A percentile compares a stretch with the other conserved stretches of the same genome.
Conservation (phyloP, 1,284 basidiomycete genomes). For the Irpex lacteus region DNA sequence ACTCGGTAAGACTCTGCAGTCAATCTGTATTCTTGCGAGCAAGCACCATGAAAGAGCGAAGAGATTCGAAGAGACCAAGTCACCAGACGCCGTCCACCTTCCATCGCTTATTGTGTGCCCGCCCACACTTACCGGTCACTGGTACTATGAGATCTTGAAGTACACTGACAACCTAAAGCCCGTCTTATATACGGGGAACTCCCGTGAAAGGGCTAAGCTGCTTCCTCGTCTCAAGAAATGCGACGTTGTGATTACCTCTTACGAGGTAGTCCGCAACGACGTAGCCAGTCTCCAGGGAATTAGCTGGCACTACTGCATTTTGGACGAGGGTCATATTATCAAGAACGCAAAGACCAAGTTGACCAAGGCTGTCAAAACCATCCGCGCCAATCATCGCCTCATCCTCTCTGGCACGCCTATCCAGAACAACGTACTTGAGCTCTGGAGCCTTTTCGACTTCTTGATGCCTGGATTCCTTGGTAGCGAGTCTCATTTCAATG, state of each 20-base stretch:
- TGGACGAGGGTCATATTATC: constrained; percentile 99
- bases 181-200: constrained; percentile 88
- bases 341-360: constrained; percentile 99
- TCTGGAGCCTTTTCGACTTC: constrained; percentile 99
- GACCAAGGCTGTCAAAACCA: constrained; percentile 92
- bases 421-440: constrained; percentile 97
- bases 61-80: constrained; percentile 64
- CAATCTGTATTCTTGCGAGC: constrained; percentile 95
- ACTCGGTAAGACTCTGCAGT: constrained; percentile 96
- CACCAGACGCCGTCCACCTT: constrained; percentile 81
- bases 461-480: constrained; percentile 99
- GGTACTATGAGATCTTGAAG: constrained; percentile 97
- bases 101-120: constrained; percentile 97
- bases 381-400: constrained; percentile 89
- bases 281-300: constrained; percentile 73
- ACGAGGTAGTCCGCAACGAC: constrained; percentile 97
- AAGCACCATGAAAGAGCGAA: constrained; percentile 89
- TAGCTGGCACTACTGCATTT: constrained; percentile 94
- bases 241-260: constrained; percentile 95
- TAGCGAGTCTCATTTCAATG: constrained; percentile 93
- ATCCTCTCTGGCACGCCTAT: constrained; percentile 98
- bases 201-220: constrained; percentile 79
- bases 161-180: constrained; percentile 87
- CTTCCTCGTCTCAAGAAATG: constrained; percentile 64
- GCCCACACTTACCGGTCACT: constrained; percentile 96